These are phyloP conservation scores for Pezizomycotina sp. DNA, from an alignment of 2,329 filamentous ascomycete species.

Conservation along the genomic window DNA sequence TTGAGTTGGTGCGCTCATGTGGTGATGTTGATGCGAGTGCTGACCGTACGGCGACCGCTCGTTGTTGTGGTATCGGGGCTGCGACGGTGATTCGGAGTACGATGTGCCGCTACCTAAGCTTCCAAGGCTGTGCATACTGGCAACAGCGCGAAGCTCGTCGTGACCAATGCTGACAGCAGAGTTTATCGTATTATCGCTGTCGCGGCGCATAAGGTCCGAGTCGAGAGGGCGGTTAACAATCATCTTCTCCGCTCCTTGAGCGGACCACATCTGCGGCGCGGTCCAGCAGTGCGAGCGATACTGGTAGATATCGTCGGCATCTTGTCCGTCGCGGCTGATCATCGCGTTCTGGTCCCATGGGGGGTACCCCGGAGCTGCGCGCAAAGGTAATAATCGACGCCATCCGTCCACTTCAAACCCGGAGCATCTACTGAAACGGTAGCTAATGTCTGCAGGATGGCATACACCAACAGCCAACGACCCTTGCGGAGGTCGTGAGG, in stretches of 20 bases:
- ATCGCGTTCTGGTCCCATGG: conserved; percentile 34
- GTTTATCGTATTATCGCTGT: too few relatives aligned
- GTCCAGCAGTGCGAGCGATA: conserved; percentile 35
- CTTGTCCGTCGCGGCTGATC: conserved; percentile 9
- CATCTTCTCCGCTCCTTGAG: conserved; percentile 11
- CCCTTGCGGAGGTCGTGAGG: conserved; percentile 41
- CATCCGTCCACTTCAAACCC: conserved; percentile 37
- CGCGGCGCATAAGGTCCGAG: too few relatives aligned
- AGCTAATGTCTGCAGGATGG: conserved; percentile 43
- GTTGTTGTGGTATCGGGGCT: conserved; percentile 8
- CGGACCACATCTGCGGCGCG: conserved; percentile 31
- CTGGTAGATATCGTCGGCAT: conserved; percentile 13
- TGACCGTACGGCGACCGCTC: conserved; percentile 15
- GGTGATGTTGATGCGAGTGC: conserved; percentile 11
- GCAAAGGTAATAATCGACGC: conserved; percentile 42
- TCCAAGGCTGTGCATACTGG: too few relatives aligned
- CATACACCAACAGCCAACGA: conserved; percentile 46
- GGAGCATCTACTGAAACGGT: conserved; percentile 43
- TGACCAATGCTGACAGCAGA: too few relatives aligned
- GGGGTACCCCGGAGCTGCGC: conserved; percentile 39
- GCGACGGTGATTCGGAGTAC: conserved; percentile 7
- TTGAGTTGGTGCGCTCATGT: conserved; percentile 8
- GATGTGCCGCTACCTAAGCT: too few relatives aligned
- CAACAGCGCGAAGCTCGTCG: too few relatives aligned
- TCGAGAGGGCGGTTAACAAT: too few relatives aligned